A percentile compares a stretch with the other conserved stretches of the same genome.
phyloP scores from a whole-genome alignment of 352 stramenopile species.

The Globisporangium cederbergense region DNA sequence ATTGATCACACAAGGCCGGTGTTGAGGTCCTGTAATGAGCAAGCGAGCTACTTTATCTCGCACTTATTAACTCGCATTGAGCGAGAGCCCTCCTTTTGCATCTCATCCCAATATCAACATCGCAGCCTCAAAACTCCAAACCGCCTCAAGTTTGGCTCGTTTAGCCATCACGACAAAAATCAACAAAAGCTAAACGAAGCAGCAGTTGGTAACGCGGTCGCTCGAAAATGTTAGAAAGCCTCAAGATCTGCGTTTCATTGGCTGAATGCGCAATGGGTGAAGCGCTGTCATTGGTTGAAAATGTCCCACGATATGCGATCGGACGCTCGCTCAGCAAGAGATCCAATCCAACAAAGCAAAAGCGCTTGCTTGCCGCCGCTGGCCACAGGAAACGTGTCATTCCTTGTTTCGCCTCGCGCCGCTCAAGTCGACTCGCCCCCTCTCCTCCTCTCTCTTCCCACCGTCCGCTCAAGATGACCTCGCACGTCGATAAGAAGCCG shows the following conservation, averaged over 20 bases:
- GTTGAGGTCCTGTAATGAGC: neutral
- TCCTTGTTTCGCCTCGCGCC: slow-evolving; percentile 36
- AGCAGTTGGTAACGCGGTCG: slow-evolving; percentile 6
- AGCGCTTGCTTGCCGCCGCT: neutral
- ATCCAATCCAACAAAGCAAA: slow-evolving; percentile 4
- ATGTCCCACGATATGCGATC: slow-evolving; percentile 2
- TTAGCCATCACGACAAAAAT: neutral
- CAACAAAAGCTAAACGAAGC: slow-evolving; percentile 3
- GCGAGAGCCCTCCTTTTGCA: too few species aligned
- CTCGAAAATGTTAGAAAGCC: neutral
- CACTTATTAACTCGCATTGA: neutral
- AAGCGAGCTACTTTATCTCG: neutral
- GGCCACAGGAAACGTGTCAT: slow-evolving; percentile 21
- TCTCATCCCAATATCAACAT: too few species aligned
- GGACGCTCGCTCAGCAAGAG: neutral
- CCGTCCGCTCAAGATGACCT: slow-evolving; percentile 40
- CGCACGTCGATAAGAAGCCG: slow-evolving; percentile 81
- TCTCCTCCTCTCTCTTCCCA: slow-evolving; percentile 1
- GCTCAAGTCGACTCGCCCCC: slow-evolving; percentile 26
- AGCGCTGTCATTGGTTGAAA: slow-evolving; percentile 9
- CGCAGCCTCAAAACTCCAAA: neutral
- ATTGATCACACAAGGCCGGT: neutral
- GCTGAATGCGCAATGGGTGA: neutral
- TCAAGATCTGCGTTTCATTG: slow-evolving; percentile 2
- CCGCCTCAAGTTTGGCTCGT: neutral